Conservation (phyloP, 768 basidiomycete species). For the Lactarius tabidus region DNA sequence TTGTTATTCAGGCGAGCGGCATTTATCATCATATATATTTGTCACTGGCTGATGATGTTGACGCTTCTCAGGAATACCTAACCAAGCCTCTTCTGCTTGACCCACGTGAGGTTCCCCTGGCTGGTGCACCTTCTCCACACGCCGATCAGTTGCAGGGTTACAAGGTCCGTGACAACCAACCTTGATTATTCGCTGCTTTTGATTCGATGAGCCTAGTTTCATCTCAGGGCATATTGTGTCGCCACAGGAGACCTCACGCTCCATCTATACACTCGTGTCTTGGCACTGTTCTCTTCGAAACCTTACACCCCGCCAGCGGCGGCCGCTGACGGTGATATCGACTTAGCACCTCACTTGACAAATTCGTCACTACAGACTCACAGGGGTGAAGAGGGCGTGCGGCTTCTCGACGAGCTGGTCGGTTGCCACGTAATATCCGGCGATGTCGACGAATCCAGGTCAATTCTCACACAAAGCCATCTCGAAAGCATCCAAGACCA, state of each 20-base stretch:
- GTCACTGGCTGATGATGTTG: constrained; percentile 1
- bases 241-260: constrained; percentile 72
- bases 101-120: constrained; percentile 44
- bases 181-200: neutral
- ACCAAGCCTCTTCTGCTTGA: constrained; percentile 73
- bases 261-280: constrained; percentile 75
- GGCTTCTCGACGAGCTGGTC: constrained; percentile 74
- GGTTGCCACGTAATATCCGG: constrained; percentile 54
- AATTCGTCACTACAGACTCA: constrained; percentile 85
- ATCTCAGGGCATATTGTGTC: constrained; percentile 85
- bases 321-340: constrained; percentile 32
- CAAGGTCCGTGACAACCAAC: constrained; percentile 47
- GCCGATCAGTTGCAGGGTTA: constrained; percentile 40
- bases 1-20: constrained; percentile 81
- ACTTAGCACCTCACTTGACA: constrained; percentile 78
- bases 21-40: neutral
- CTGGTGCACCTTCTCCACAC: constrained; percentile 27
- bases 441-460: neutral
- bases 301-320: constrained; percentile 54
- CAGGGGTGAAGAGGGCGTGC: constrained; percentile 64
- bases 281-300: constrained; percentile 82
- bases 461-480: constrained; percentile 36
- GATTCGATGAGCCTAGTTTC: constrained; percentile 56
- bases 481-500: constrained; percentile 53
- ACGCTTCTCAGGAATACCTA: constrained; percentile 72